Evolutionary conservation across 805 yeast genomes (phyloP), one percentile per base, ranked within the genome.

Genomic region (Spathaspora boniae): DNA sequence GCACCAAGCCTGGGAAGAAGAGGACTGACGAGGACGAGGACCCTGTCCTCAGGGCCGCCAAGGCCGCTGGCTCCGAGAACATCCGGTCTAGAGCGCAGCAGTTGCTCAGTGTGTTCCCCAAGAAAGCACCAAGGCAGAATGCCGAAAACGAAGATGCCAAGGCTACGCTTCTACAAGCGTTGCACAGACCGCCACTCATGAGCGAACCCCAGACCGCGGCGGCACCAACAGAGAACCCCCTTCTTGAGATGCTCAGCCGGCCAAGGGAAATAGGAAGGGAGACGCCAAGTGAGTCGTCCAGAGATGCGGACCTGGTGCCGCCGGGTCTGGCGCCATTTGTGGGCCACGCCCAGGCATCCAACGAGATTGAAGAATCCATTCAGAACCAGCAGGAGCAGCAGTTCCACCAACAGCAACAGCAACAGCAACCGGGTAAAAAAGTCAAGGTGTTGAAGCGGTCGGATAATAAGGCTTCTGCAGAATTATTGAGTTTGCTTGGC

Each of bases 41-140:
- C 17, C 29, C 17, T 22, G 9, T 32, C 4, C 24, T 19, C 20
- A 25, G 25, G 5, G 18, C 19, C 11, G 28, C 30, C 36, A 43
- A 35, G 11, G 19, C 43, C 6, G 38, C 40, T 6, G 51, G 51
- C 20, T 30, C 44, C 4, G 52, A 51, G 16, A 55, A 39, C 17
- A 57, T 58, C 28, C 47, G 58, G 29, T 51, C 61, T 6, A 60
- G 54, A 35, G 66, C 67, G 12, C 53, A 57, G 34, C 44, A 51
- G 20, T 48, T 62, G 28, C 42, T 62, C 44, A 51, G 49, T 33
- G 49, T 62, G 24, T 53, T 62, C 36, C 51, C 54, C 16, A 51
- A 41, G 33, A 43, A 48, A 21, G 6, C 12, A 16, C 32, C 7
- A 7, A 17, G 30, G 24, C 28, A n/a, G 27, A 20, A 31, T 9